These are phyloP conservation scores for Rhodotorula diobovata DNA, from an alignment of 768 basidiomycete genomes.

Conservation along the genomic window DNA sequence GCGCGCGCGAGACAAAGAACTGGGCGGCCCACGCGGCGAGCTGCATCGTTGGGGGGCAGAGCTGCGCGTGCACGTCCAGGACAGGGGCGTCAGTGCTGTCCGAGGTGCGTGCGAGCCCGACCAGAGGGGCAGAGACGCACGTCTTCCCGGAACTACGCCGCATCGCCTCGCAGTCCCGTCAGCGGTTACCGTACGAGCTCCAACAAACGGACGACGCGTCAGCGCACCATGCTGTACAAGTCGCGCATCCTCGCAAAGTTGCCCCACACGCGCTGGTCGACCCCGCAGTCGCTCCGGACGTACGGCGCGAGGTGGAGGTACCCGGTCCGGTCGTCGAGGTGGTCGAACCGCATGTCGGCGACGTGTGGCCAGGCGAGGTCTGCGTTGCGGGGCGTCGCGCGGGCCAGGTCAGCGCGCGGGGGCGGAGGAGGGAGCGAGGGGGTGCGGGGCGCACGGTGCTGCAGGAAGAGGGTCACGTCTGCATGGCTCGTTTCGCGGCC, in stretches of 20 bases:
- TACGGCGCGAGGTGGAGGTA: constrained; percentile 8
- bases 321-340: constrained; percentile 7
- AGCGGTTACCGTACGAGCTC: no score
- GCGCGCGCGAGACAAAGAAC: constrained; percentile 43
- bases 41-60: constrained; percentile 37
- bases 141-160: constrained; percentile 40
- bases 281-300: constrained; percentile 34
- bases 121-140: constrained; percentile 41
- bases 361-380: constrained; percentile 15
- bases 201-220: background rate
- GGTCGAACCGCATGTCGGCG: constrained; percentile 4
- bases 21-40: constrained; percentile 45
- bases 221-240: constrained; percentile 41
- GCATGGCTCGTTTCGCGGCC: background rate
- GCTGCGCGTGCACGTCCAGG: constrained; percentile 10
- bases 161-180: background rate
- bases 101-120: background rate
- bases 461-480: constrained; percentile 20
- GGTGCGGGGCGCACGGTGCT: constrained; percentile 4
- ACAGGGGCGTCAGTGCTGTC: background rate
- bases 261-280: constrained; percentile 41
- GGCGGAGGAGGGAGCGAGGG: background rate
- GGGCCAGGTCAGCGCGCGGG: background rate
- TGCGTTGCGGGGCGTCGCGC: background rate
- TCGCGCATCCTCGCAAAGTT: constrained; percentile 43